Evolutionary conservation across 2,329 filamentous ascomycete species (phyloP), one percentile per base, ranked within the genome.

Genomic region (Beauveria medogensis): DNA sequence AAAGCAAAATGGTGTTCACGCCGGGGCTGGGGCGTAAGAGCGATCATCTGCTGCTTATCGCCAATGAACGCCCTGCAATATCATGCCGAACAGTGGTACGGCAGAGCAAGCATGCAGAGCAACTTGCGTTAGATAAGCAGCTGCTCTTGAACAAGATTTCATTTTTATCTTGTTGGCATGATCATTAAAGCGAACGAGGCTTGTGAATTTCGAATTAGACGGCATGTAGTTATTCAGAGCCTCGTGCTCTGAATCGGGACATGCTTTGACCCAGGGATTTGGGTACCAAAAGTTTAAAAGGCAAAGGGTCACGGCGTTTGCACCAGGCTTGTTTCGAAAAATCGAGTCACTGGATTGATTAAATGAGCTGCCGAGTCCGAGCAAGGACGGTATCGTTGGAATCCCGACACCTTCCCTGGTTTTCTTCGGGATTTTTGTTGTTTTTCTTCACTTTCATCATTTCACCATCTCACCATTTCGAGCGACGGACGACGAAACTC

Each of bases 1-100:
- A 37, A 63, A 66, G 54, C 66, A 64, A 1, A 72, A 72, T 53
- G 71, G 71, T 30, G 66, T 68, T n/a, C 69, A 72, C 62, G 54
- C 62, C 41, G 51, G n/a, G 44, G 66, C 59, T 26, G 53, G 43
- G 34, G 51, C 52, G 9, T 50, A 55, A 43, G 34, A 55, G 18
- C 22, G 12, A 7, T 28, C 5, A 7, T n/a, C 22, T 30, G 40
- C 30, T 8, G 14, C 20, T n/a, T 9, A 26, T 16, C 12, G n/a
- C 24, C 40, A 8, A 10, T n/a, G 5, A 10, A 26, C 24, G 26
- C 37, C 7, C 24, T 46, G 37, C 44, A 10, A 51, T 22, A 30
- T 18, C 28, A 18, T 43, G 46, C 46, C 53, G 40, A 24, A 22
- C 12, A 48, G n/a, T 40, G 16, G 16, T 40, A 34, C 43, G 30